phyloP scores from a whole-genome alignment of 495 filamentous ascomycete species.

The Trichoderma asperelloides region DNA sequence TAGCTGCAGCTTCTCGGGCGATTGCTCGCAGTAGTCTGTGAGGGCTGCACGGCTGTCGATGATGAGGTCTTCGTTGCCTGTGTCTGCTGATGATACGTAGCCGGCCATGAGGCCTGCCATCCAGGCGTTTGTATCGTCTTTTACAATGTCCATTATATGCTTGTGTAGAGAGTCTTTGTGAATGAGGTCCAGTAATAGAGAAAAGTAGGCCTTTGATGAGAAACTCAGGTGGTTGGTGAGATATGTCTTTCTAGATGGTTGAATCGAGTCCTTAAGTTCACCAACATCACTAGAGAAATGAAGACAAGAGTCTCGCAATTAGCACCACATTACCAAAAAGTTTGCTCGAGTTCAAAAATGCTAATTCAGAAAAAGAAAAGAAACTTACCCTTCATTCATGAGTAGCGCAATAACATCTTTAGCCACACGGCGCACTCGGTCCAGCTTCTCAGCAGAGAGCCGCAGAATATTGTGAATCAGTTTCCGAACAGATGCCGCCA shows the following conservation, averaged over 20 bases:
- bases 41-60: conserved; percentile 65
- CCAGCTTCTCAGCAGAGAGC: conserved; percentile 77
- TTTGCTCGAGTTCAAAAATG: not conserved
- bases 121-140: conserved; percentile 20
- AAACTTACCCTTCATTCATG: conserved; percentile 25
- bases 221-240: conserved; percentile 26
- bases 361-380: not conserved
- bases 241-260: conserved; percentile 17
- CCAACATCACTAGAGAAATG: conserved; percentile 11
- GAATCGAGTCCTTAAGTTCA: not conserved
- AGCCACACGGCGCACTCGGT: conserved; percentile 71
- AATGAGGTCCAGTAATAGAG: conserved; percentile 38
- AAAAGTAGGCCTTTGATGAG: conserved; percentile 44
- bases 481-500: conserved; percentile 15
- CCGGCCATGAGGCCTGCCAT: conserved; percentile 55
- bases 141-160: conserved; percentile 12
- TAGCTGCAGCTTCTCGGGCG: conserved; percentile 21
- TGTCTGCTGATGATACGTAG: conserved; percentile 71
- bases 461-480: conserved; percentile 48
- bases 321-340: not conserved
- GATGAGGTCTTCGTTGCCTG: conserved; percentile 74
- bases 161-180: conserved; percentile 20
- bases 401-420: conserved; percentile 34
- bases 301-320: not conserved
- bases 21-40: conserved; percentile 34